Percentiles rank a stretch among this genome's conserved stretches.
Conservation (phyloP, 805 yeast genomes). For the Cyberlindnera maritima region DNA sequence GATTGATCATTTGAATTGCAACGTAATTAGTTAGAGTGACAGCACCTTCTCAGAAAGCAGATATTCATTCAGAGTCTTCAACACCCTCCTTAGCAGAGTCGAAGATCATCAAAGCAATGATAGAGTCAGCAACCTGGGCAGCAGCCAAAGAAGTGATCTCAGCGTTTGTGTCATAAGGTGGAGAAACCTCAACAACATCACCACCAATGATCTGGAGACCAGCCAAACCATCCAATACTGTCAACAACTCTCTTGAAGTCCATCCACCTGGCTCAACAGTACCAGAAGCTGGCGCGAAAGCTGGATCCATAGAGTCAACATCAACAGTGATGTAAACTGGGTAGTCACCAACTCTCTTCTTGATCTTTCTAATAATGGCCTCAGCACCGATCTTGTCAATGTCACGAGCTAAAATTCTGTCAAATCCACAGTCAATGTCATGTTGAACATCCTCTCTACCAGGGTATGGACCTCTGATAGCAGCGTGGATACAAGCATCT, state of each 20-base stretch:
- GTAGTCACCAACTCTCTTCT: slow-evolving; percentile 34
- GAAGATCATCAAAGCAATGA: slow-evolving; percentile 39
- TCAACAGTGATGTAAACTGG: slow-evolving; percentile 48
- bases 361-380: slow-evolving; percentile 36
- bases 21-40: too few species aligned
- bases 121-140: slow-evolving; percentile 55
- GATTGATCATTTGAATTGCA: neutral
- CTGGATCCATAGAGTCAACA: slow-evolving; percentile 51
- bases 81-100: slow-evolving; percentile 18
- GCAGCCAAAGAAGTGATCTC: slow-evolving; percentile 65
- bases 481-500: slow-evolving; percentile 56
- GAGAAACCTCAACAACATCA: slow-evolving; percentile 54
- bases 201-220: slow-evolving; percentile 48
- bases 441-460: slow-evolving; percentile 36
- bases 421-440: slow-evolving; percentile 49
- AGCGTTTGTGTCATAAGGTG: slow-evolving; percentile 62
- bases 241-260: slow-evolving; percentile 44
- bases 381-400: slow-evolving; percentile 41
- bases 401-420: slow-evolving; percentile 44
- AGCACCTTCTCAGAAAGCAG: too few species aligned
- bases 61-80: neutral
- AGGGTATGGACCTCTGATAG: slow-evolving; percentile 62
- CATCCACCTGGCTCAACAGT: slow-evolving; percentile 55
- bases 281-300: slow-evolving; percentile 51
- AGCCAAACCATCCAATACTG: slow-evolving; percentile 41